Conservation (phyloP, 352 stramenopile species). For the Globisporangium irregulare region DNA sequence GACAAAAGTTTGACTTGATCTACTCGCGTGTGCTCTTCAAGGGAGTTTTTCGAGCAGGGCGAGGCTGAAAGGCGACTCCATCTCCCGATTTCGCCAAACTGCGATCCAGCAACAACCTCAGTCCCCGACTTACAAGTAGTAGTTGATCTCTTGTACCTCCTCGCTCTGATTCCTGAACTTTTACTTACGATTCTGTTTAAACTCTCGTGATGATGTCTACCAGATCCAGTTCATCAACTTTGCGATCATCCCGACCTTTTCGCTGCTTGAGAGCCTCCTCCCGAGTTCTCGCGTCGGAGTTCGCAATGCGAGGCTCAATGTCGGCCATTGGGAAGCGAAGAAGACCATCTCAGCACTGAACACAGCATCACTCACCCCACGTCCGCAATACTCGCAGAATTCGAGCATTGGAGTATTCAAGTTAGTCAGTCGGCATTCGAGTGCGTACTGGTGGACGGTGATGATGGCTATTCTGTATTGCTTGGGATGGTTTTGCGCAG, state of each 20-base stretch:
- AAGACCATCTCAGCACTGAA: background rate
- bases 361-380: no score
- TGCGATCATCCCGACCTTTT: slow-evolving; percentile 25
- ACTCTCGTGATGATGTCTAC: background rate
- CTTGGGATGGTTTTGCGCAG: background rate
- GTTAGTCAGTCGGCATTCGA: background rate
- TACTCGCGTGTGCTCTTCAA: background rate
- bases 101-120: slow-evolving; percentile 15
- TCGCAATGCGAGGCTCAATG: slow-evolving; percentile 13
- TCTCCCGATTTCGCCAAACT: slow-evolving; percentile 24
- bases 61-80: slow-evolving; percentile 21
- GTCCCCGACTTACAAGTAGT: slow-evolving; percentile 24
- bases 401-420: background rate
- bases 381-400: background rate
- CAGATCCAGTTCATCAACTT: slow-evolving; percentile 33
- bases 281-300: slow-evolving; percentile 15
- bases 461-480: background rate
- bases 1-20: background rate
- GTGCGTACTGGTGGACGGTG: background rate
- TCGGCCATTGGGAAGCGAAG: slow-evolving; percentile 18
- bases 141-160: background rate
- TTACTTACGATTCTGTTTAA: background rate
- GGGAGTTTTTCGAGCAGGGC: slow-evolving; percentile 31
- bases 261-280: slow-evolving; percentile 19
- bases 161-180: background rate